Evolutionary conservation across 345 rosid species (phyloP), one percentile per base, ranked within the genome.

Genomic region (Murraya koenigii): DNA sequence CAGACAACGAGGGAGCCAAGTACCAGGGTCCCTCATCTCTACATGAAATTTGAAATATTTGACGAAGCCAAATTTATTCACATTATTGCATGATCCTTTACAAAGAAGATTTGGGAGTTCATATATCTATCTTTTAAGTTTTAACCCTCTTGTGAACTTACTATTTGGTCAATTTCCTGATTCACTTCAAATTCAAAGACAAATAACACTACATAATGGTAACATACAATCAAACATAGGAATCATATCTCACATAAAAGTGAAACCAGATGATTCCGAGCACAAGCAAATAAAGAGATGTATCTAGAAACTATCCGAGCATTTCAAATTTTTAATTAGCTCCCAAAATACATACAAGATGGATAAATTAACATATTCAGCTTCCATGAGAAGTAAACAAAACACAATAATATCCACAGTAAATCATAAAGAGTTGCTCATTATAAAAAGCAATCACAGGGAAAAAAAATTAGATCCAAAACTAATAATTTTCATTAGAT

Each of bases 401-500:
- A 22, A n/a, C 32, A 11, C 6, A 38, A 25, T 13, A 13, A 44
- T 41, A 41, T 3, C 49, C 49, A 41, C 49, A 3, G 49, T 41
- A 41, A 41, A 11, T 41, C 3, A 38, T 36, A 66, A 66, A 2
- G 26, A 36, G 30, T 26, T 13, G 41, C 22, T 2, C 23, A 72
- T 17, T 25, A 41, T 13, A 6, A 4, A 28, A 60, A 63, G 0
- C 0, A 75, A 75, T 63, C 44, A 33, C 56, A 62, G 22, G 13
- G 11, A 39, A 28, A 54, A 30, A 33, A 20, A 11, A n/a, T n/a
- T 3, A 54, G 17, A 65, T 75, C 54, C 64, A 66, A 13, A 65
- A 52, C 72, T 75, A 26, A 52, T 23, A 75, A 49, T 33, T 33
- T 32, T 61, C 72, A 75, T 65, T 66, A 75, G 54, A 75, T 35